Evolutionary conservation across 176 grass and related monocot genomes (phyloP).

Genomic region (Hordeum vulgare): DNA sequence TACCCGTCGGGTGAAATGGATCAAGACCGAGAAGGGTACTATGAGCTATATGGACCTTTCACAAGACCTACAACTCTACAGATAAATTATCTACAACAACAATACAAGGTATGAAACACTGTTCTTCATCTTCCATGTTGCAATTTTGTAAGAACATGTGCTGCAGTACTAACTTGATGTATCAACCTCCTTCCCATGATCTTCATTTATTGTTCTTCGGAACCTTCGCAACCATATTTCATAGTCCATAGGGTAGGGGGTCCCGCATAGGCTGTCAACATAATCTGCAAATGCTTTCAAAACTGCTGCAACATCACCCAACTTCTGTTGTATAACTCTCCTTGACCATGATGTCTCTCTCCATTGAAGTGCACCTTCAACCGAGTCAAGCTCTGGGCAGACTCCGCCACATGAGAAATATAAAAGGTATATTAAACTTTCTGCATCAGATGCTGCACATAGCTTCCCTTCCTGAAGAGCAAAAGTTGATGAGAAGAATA

Average conservation of each 20-base stretch:
- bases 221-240: constrained; percentile 96
- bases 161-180: constrained; percentile 37
- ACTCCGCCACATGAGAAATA: constrained; percentile 89
- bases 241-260: constrained; percentile 88
- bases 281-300: constrained; percentile 98
- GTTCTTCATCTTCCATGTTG: constrained; percentile 23
- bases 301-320: constrained; percentile 81
- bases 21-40: background rate
- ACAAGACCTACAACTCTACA: constrained; percentile 21
- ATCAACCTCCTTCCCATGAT: constrained; percentile 86
- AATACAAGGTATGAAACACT: constrained; percentile 16
- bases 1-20: background rate
- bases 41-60: constrained; percentile 52
- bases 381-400: constrained; percentile 78
- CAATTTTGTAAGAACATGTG: constrained; percentile 4
- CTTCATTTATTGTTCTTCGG: constrained; percentile 77
- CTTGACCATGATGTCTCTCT: constrained; percentile 88
- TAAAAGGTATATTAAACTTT: constrained; percentile 92
- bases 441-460: constrained; percentile 80
- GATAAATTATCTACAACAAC: constrained; percentile 60
- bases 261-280: constrained; percentile 95
- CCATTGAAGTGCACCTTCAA: constrained; percentile 91
- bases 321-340: constrained; percentile 92
- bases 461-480: constrained; percentile 92
- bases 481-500: constrained; percentile 93